These are phyloP conservation scores for Isabelozyma gotoi DNA, from an alignment of 805 yeast species.

Conservation along the genomic window DNA sequence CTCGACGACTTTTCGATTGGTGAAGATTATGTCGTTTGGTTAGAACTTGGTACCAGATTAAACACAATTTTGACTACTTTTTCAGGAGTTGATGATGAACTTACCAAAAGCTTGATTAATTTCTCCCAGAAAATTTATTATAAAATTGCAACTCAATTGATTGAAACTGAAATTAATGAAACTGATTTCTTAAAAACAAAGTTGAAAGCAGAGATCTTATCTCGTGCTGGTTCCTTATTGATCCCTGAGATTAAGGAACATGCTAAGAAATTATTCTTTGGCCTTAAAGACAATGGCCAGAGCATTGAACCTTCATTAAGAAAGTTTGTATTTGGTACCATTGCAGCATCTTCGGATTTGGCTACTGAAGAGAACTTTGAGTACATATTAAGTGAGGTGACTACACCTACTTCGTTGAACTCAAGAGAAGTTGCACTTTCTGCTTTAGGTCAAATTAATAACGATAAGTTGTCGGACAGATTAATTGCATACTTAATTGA, in stretches of 20 bases:
- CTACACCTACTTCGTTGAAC: conserved; percentile 53
- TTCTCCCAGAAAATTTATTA: conserved; percentile 34
- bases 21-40: conserved; percentile 52
- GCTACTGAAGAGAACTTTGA: conserved; percentile 34
- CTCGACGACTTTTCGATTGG: conserved; percentile 26
- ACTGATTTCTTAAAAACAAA: conserved; percentile 28
- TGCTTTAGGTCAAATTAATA: conserved; percentile 51
- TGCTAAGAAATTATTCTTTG: conserved; percentile 29
- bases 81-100: conserved; percentile 16
- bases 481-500: conserved; percentile 43
- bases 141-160: conserved; percentile 23
- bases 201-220: conserved; percentile 40
- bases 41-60: conserved; percentile 46
- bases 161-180: conserved; percentile 14
- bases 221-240: conserved; percentile 37
- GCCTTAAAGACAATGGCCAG: conserved; percentile 19
- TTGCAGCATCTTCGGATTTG: conserved; percentile 36
- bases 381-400: conserved; percentile 45
- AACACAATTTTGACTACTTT: conserved; percentile 37
- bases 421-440: conserved; percentile 55
- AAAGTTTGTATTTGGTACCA: conserved; percentile 41
- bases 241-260: conserved; percentile 35
- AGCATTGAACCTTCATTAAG: conserved; percentile 45
- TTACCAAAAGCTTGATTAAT: conserved; percentile 22
- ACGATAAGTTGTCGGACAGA: conserved; percentile 32